Evolutionary conservation across 805 yeast species (phyloP), one percentile per base, ranked within the genome.

Genomic region (Debaryomyces hansenii): DNA sequence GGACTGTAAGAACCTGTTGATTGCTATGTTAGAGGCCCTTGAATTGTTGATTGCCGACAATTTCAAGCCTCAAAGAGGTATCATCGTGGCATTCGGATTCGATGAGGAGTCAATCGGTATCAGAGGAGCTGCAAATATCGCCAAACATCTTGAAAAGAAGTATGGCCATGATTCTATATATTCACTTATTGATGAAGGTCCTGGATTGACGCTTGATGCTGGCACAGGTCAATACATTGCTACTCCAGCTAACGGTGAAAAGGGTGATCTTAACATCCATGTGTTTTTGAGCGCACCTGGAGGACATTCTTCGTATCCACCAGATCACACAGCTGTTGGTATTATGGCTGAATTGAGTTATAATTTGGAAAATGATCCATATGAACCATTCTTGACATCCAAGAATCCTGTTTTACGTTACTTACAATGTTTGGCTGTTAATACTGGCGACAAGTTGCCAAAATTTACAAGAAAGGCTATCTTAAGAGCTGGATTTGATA

Each of bases 281-380:
- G 68, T 84, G 40, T 72, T 73, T 4, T 65, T 87, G 20, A 67
- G 67, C 20, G 82, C 87, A 24, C 79, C 81, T 6, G 95, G 95
- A 34, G 95, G 95, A 6, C 95, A 87, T 60, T 81, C 91, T 1
- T 83, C 90, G 5, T 63, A 77, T 12, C 94, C 95, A 9, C 92
- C 92, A 2, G 84, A 79, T 41, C 94, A 88, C 59, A 86, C 94
- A 4, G 76, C 85, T 4, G 85, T 88, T 65, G 96, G 94, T 14
- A 77, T 88, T 27, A 69, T 84, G 45, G 73, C 88, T 3, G 82
- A 84, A 46, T 67, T 88, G 43, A 69, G 83, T 12, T 63, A 70
- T 8, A 54, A 60, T n/a, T 70, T 88, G 38, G 96, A 90, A 64
- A 62, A 63, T 9, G 76, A 77, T 50, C 84, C 82, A 8, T 83